These are phyloP conservation scores for Hemileccinum rubropunctum DNA, from an alignment of 768 basidiomycete species.

Conservation along the genomic window DNA sequence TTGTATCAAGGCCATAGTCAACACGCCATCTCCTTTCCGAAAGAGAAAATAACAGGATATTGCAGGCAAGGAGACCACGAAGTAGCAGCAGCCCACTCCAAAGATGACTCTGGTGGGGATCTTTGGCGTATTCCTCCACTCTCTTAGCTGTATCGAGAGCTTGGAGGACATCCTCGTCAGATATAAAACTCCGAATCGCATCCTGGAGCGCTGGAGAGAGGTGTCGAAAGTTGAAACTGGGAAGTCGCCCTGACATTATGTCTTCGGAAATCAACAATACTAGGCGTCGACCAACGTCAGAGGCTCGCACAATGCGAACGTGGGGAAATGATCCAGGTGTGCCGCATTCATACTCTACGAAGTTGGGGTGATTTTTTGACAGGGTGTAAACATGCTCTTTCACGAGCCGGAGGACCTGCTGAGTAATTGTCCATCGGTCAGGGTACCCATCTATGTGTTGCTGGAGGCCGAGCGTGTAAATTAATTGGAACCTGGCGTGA, in stretches of 20 bases:
- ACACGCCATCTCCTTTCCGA: slow-evolving; percentile 33
- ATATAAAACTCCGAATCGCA: slow-evolving; percentile 15
- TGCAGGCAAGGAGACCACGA: slow-evolving; percentile 30
- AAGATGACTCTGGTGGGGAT: background rate
- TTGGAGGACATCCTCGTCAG: background rate
- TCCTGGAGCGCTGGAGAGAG: background rate
- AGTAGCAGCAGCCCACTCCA: slow-evolving; percentile 20
- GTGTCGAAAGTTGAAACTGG: slow-evolving; percentile 6
- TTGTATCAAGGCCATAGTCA: slow-evolving; percentile 25
- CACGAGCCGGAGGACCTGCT: background rate
- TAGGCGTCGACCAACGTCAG: background rate
- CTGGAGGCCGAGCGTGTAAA: background rate
- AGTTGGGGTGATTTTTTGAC: background rate
- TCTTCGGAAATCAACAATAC: slow-evolving; percentile 3
- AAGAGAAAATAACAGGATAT: slow-evolving; percentile 24
- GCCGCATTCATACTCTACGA: slow-evolving; percentile 1
- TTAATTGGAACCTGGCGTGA: background rate
- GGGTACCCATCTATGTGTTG: background rate
- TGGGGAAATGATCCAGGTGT: slow-evolving; percentile 9
- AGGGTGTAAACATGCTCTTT: background rate
- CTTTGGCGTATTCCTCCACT: slow-evolving; percentile 3
- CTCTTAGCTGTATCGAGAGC: background rate
- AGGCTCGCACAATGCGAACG: slow-evolving; percentile 4
- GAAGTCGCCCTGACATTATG: slow-evolving; percentile 11
- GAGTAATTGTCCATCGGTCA: background rate